Evolutionary conservation across 768 basidiomycete genomes (phyloP), one percentile per base, ranked within the genome.

Genomic region (Tricholoma bakamatsutake): DNA sequence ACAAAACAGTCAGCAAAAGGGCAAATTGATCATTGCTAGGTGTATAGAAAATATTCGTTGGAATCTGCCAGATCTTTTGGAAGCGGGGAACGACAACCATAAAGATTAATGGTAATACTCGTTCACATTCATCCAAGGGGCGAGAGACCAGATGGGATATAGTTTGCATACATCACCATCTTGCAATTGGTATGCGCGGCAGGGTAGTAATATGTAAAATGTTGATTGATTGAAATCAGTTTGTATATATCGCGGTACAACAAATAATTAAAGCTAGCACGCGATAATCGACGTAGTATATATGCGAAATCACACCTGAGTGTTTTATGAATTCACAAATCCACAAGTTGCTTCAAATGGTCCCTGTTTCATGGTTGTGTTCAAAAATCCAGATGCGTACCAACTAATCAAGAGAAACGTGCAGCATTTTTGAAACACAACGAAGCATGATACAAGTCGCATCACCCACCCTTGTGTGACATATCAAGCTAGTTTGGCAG

Each of bases 401-500:
- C 6, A 39, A 12, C n/a, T 43, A 2, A 45, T 45, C 43, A 45
- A 24, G 9, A 18, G 10, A 43, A 24, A 24, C 21, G 21, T 24
- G 21, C 21, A 24, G 21, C 21, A 24, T 24, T 24, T 24, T 24
- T 24, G 1, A 24, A 24, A 24, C 21, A 24, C 21, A 24, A 24
- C 21, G 21, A 24, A 24, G 21, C 3, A 24, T 24, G 21, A 24
- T 24, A 24, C 3, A n/a, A n/a, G n/a, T n/a, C n/a, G n/a, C n/a
- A n/a, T n/a, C 40, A n/a, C n/a, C 28, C 28, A 30, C 6, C 46
- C 28, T 30, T 47, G 2, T 47, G 28, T 5, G 17, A 31, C 28
- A 48, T 9, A 37, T 46, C 49, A 65, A 4, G 56, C 79, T 39
- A 89, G 68, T 63, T 76, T 80, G 6, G 87, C 79, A 1, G 75